Evolutionary conservation across 106 monocot genomes (phyloP).

Genomic region (Acorus gramineus): DNA sequence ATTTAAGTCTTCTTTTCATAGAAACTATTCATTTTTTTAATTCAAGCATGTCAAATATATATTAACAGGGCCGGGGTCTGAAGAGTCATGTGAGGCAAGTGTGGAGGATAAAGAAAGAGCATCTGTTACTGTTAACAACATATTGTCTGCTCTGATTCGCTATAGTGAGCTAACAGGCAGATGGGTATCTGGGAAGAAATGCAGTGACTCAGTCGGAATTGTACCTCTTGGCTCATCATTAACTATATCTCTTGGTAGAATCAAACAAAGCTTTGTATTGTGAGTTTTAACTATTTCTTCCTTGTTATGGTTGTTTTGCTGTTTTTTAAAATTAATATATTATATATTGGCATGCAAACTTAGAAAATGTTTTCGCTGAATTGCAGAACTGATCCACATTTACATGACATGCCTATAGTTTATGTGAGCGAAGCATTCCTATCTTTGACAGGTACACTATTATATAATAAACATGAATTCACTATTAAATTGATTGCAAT

Average conservation of each 20-base stretch:
- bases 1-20: not conserved
- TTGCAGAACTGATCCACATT: slow-evolving; percentile 77
- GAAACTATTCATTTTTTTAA: not conserved
- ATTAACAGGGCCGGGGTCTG: slow-evolving; percentile 42
- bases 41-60: not conserved
- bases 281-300: slow-evolving; percentile 61
- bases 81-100: slow-evolving; percentile 52
- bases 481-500: no score
- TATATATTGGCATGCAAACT: not conserved
- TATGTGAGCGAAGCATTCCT: slow-evolving; percentile 92
- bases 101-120: slow-evolving; percentile 77
- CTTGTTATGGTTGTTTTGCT: not conserved
- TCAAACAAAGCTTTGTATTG: slow-evolving; percentile 99
- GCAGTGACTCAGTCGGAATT: slow-evolving; percentile 18
- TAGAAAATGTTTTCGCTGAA: slow-evolving; percentile 6
- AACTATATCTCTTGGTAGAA: slow-evolving; percentile 90
- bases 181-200: slow-evolving; percentile 49
- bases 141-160: slow-evolving; percentile 45
- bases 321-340: not conserved
- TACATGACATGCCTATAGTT: slow-evolving; percentile 84
- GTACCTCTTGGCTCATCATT: slow-evolving; percentile 50
- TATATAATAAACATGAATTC: not conserved
- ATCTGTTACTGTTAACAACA: slow-evolving; percentile 33
- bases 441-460: slow-evolving; percentile 51
- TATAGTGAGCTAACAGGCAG: slow-evolving; percentile 59